These are phyloP conservation scores for Yamadazyma phyllophila DNA, from an alignment of 805 yeast species.

Conservation along the genomic window DNA sequence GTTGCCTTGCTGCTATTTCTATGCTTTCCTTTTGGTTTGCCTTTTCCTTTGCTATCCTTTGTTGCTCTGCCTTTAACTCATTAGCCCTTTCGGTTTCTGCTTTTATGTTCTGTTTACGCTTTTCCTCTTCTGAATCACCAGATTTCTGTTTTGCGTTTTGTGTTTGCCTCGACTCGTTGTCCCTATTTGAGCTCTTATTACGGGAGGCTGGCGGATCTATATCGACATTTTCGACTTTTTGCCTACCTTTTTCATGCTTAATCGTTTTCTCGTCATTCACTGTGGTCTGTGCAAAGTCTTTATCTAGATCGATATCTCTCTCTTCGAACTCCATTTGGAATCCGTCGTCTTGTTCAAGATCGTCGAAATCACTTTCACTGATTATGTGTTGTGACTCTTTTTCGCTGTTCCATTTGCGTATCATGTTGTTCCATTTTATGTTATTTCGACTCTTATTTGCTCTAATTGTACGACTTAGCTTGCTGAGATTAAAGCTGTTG, in stretches of 20 bases:
- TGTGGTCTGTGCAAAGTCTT: background rate
- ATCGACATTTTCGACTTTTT: too few relatives aligned
- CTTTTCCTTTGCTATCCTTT: too few relatives aligned
- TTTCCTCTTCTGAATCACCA: too few relatives aligned
- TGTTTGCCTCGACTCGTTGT: too few relatives aligned
- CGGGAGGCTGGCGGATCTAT: too few relatives aligned
- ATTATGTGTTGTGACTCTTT: slow-evolving; percentile 16
- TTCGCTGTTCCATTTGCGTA: slow-evolving; percentile 9
- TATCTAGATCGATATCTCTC: slow-evolving; percentile 9
- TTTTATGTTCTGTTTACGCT: too few relatives aligned
- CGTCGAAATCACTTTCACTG: slow-evolving; percentile 40
- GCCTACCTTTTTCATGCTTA: too few relatives aligned
- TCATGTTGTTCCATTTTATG: slow-evolving; percentile 18
- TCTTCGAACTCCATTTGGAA: slow-evolving; percentile 15
- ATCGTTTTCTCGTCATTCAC: background rate
- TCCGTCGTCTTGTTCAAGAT: slow-evolving; percentile 18
- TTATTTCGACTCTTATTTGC: slow-evolving; percentile 39
- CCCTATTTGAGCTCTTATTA: too few relatives aligned
- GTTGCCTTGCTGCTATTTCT: background rate
- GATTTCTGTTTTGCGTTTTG: too few relatives aligned
- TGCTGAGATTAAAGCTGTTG: slow-evolving; percentile 20
- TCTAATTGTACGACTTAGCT: slow-evolving; percentile 31
- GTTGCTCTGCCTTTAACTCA: background rate
- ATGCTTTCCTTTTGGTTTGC: background rate
- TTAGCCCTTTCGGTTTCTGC: background rate